Base-by-base conservation (phyloP, 2,329 filamentous ascomycete species). In the Samsoniella hepiali region DNA sequence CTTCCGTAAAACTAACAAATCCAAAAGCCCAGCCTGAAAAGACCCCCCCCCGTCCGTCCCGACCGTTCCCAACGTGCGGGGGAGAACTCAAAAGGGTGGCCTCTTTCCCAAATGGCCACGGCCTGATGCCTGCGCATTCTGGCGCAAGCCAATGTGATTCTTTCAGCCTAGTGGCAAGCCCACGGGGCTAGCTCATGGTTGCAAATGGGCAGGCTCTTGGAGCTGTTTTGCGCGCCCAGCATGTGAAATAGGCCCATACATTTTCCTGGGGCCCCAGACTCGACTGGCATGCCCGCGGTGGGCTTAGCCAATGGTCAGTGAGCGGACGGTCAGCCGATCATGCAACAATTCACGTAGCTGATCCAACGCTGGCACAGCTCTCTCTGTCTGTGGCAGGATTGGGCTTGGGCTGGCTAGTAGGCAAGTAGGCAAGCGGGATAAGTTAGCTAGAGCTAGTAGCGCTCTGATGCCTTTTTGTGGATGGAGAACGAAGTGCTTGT, bases 311-410 rank as follows among this genome's bases (percentile, higher is more conserved):
- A 62, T 62, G 50, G 58, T 31, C 34, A 17, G 38, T 29, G 36
- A 29, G 31, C 50, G 50, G 50, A 62, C 31, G 50, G 58, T 56
- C 59, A 62, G 50, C 59, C 50, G 59, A 56, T 56, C 59, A 55
- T 22, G 40, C 22, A 31, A 50, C 10, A 36, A 4, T 22, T 22
- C 10, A 36, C 2, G 15, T 22, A 27, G 56, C 44, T 38, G 44
- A 40, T 5, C 22, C 17, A 38, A 22, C 51, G n/a, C 11, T 27
- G 22, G 36, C 34, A 27, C 40, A 40, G 22, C 36, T 40, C 49
- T 15, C 4, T 56, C 15, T 11, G 17, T 22, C 6, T 22, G 31
- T 34, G 29, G 29, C 17, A 27, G 22, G 56, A 17, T 4, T 49
- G 31, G 31, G 44, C 22, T 49, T 22, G 36, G 8, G 22, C 22